Evolutionary conservation across 495 filamentous ascomycete species (phyloP), one percentile per base, ranked within the genome.

Genomic region (Daldinia childiae): DNA sequence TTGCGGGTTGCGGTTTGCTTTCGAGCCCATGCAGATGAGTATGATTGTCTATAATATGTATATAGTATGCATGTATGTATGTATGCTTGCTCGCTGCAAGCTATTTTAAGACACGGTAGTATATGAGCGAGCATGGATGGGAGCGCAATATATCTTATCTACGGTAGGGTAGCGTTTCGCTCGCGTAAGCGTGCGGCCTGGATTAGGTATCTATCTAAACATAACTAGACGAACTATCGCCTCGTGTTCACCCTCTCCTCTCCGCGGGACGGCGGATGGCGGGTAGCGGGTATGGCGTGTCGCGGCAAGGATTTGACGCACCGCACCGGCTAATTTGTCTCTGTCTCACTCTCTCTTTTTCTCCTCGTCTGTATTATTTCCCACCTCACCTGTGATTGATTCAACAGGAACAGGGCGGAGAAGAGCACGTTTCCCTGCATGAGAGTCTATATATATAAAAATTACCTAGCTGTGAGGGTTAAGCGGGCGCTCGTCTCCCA

Each of bases 251-350:
- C 38, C 48, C 17, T 45, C 41, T 19, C 50, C 27, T 62, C 59
- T 26, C 58, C 58, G 69, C 70, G 70, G 64, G 45, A 72, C 59
- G 59, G 69, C 69, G 69, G 69, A 58, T 62, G 51, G 58, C 65
- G 58, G 57, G 41, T 68, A 36, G 54, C 30, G 54, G 54, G 17
- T 36, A 36, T 50, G 55, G 64, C 64, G 64, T 57, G 38, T 57
- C 50, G 65, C 65, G 62, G 65, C 61, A 62, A 57, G 63, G 51
- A 14, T 26, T 66, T 62, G 52, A 38, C 68, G 62, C 52, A 58
- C 60, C 68, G 62, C 52, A 58, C 60, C 71, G 71, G 71, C 65
- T 73, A 73, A 73, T 73, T 48, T 65, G 57, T 15, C 15, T 19
- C 12, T 26, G 1, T 15, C 6, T 19, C 34, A 15, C 1, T 15